These are phyloP conservation scores for Begonia masoniana DNA, from an alignment of 306 rosid genomes.

Conservation along the genomic window DNA sequence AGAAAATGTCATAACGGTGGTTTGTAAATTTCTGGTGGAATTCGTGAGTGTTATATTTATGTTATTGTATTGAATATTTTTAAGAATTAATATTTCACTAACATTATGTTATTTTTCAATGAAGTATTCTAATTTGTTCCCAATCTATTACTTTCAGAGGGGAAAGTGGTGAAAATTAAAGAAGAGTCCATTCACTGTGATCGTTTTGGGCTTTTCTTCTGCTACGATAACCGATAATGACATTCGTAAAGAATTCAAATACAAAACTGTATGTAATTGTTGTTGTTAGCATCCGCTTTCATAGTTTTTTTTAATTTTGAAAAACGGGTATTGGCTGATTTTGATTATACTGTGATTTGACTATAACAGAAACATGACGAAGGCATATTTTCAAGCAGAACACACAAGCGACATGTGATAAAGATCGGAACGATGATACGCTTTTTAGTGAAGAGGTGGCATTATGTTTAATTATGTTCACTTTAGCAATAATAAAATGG, in stretches of 20 bases:
- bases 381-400: conserved; percentile 46
- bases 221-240: conserved; percentile 41
- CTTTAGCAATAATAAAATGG: background rate
- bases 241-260: conserved; percentile 47
- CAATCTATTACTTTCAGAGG: conserved; percentile 36
- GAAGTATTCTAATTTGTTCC: conserved; percentile 8
- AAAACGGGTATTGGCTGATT: background rate
- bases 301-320: background rate
- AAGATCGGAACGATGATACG: conserved; percentile 65
- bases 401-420: conserved; percentile 61
- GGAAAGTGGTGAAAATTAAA: conserved; percentile 60
- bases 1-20: background rate
- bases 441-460: conserved; percentile 70
- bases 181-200: conserved; percentile 54
- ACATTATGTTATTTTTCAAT: conserved; percentile 5
- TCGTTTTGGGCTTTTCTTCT: conserved; percentile 72
- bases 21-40: background rate
- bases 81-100: background rate
- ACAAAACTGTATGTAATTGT: conserved; percentile 33
- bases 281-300: conserved; percentile 3
- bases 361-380: conserved; percentile 48
- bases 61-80: no score
- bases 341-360: conserved; percentile 9
- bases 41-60: no score
- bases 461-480: conserved; percentile 1